These are phyloP conservation scores for Pseudoturritis turrita DNA, from an alignment of 345 rosid species.

Conservation along the genomic window DNA sequence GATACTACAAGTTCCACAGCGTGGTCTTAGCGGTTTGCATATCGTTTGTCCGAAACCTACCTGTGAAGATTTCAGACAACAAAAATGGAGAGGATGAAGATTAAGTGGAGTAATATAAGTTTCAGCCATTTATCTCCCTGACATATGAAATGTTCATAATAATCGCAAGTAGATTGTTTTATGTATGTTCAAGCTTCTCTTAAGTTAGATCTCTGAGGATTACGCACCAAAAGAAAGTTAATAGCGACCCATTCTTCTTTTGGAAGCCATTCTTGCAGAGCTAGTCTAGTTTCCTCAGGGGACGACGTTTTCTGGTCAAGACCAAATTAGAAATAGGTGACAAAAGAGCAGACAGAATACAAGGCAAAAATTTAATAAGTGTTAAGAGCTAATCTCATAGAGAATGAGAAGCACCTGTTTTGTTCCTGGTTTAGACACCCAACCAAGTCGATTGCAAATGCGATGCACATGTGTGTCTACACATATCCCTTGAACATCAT, in stretches of 20 bases:
- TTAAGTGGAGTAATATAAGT: background rate
- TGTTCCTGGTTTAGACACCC: conserved; percentile 72
- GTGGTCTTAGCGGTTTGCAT: conserved; percentile 81
- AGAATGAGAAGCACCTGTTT: conserved; percentile 42
- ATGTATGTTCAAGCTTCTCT: background rate
- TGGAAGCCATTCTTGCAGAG: conserved; percentile 89
- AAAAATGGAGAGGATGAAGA: background rate
- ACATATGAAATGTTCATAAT: background rate
- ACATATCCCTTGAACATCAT: conserved; percentile 86
- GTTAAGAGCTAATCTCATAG: background rate
- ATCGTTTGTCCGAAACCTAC: conserved; percentile 94
- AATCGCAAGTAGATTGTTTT: background rate
- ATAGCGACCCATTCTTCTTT: conserved; percentile 90
- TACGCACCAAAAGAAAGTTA: conserved; percentile 83
- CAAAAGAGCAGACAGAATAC: background rate
- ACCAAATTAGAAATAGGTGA: background rate
- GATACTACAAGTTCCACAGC: conserved; percentile 58
- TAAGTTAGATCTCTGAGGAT: background rate
- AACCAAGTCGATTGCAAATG: conserved; percentile 88
- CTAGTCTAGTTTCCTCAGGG: conserved; percentile 89
- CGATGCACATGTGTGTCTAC: conserved; percentile 97
- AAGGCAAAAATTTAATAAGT: background rate
- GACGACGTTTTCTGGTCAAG: conserved; percentile 57
- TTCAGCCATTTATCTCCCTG: background rate
- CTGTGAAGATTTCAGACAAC: conserved; percentile 27